A percentile compares a stretch with the other conserved stretches of the same genome.
Evolutionary conservation across 164 flowering plant species (phyloP).

Genomic region (Hamamelis virginiana): DNA sequence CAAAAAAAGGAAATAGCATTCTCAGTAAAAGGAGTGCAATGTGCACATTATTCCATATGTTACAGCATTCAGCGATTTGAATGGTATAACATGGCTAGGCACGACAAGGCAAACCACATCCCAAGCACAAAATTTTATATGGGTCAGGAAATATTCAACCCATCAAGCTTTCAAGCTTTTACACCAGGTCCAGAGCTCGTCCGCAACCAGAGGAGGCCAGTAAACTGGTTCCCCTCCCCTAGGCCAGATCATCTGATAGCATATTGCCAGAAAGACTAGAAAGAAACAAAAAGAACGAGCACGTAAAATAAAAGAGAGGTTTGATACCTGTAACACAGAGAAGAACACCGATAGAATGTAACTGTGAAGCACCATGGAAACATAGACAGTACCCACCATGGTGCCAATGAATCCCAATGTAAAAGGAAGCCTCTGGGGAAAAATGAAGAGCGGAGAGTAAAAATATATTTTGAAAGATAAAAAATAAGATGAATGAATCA

Average conservation of each 20-base stretch:
- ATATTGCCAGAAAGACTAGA: background rate
- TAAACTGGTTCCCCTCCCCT: background rate
- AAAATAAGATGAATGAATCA: no score
- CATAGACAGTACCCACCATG: conserved; percentile 76
- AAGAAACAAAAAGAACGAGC: background rate
- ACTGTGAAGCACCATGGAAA: conserved; percentile 79
- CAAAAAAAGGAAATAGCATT: no score
- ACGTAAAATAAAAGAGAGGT: background rate
- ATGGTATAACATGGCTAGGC: no score
- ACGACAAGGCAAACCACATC: no score
- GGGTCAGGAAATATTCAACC: no score
- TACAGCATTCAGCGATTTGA: no score
- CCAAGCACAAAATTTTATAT: no score
- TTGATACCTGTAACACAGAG: conserved; percentile 61
- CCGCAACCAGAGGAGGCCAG: background rate
- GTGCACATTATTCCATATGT: no score
- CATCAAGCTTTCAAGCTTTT: no score
- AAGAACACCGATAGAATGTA: conserved; percentile 69
- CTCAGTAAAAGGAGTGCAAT: no score
- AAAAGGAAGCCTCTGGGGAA: conserved; percentile 69
- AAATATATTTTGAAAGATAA: no score
- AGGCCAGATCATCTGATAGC: background rate
- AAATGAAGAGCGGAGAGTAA: background rate
- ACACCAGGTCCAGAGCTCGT: no score
- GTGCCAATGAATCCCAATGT: conserved; percentile 61